Base-by-base conservation (phyloP, 192 early-diverging fungal species). In the Funneliformis mosseae region DNA sequence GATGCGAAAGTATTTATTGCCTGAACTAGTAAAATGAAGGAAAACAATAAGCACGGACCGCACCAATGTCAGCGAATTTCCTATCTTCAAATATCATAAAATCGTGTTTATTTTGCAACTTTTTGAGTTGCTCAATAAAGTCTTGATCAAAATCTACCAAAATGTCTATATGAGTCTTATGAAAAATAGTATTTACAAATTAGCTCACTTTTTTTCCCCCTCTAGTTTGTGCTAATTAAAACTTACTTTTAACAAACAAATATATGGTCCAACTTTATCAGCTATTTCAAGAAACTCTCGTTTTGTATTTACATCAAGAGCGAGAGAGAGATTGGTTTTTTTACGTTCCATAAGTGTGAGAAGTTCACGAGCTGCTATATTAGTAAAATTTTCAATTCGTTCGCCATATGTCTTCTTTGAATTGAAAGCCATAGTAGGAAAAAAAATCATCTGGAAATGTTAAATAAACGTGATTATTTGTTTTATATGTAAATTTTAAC, bases 21-120 rank as follows among this genome's bases (percentile, higher is more conserved):
- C 9, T 42, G 55, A 39, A 62, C 46, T 9, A 21, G 55, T 55
- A 12, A 7, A 55, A 28, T 23, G 3, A 28, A 38, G 7, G 23
- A 55, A 55, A 38, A 25, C 10, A 45, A 59, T 16, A 59, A 74
- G 23, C n/a, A 46, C 43, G 7, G 39, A 25, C 64, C 14, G 18
- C 75, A 88, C 93, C 97, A 84, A 99, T 99, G 83, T 99, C 97
- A 69, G 97, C 97, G 89, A 99, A 99, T 88, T 99, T 99, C 85
- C 97, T 93, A 87, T 99, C 97, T 83, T 99, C 97, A 83, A 99
- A 99, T 81, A 99, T 98, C 86, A 99, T 78, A 87, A 98, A 99
- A 81, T 95, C 90, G 84, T 98, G 97, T 84, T 95, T 93, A 50
- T 89, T 86, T 18, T 94, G 90, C 74, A 99, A 89, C 0, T 83